phyloP scores from a whole-genome alignment of 192 early-diverging fungal species.

The Thamnidium elegans region DNA sequence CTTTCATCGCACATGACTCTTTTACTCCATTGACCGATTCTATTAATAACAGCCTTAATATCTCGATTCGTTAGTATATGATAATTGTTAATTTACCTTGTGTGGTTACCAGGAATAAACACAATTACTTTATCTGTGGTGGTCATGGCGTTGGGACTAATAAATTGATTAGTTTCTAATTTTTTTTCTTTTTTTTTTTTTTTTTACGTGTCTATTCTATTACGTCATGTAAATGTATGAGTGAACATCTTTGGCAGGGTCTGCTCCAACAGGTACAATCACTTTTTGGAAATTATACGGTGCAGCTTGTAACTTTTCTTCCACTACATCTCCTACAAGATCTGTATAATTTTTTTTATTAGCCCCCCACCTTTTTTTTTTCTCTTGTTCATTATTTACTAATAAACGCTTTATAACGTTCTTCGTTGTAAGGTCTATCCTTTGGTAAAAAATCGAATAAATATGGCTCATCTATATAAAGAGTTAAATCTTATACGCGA shows the following conservation, averaged over 20 bases:
- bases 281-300: conserved; percentile 25
- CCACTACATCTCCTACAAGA: conserved; percentile 28
- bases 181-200: background rate
- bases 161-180: background rate
- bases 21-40: conserved; percentile 34
- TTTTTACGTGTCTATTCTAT: background rate
- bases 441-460: conserved; percentile 22
- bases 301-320: conserved; percentile 14
- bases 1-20: conserved; percentile 36
- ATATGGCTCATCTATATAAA: conserved; percentile 22
- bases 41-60: background rate
- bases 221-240: conserved; percentile 30
- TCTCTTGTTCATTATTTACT: conserved; percentile 13
- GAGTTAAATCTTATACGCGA: background rate
- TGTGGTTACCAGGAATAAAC: conserved; percentile 29
- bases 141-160: conserved; percentile 32
- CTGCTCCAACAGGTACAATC: conserved; percentile 15
- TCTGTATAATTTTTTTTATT: conserved; percentile 10
- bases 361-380: background rate
- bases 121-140: conserved; percentile 33
- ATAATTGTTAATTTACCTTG: conserved; percentile 14
- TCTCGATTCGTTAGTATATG: background rate
- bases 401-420: conserved; percentile 30
- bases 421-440: conserved; percentile 34
- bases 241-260: conserved; percentile 17